Evolutionary conservation across 129 eudicot genomes (phyloP).

Genomic region (Flaveria robusta): DNA sequence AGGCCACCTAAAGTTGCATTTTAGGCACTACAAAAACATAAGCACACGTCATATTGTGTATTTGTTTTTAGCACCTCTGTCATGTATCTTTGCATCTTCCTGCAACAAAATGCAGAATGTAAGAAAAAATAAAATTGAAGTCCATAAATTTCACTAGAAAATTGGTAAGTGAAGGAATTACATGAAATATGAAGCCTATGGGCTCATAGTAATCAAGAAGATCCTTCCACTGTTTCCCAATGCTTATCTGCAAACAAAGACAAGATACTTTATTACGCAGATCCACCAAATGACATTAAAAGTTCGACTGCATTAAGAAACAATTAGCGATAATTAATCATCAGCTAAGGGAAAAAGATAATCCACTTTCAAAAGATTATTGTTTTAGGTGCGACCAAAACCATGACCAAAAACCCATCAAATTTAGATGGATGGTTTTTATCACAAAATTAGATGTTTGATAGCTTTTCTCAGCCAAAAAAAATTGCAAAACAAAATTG

Average conservation of each 20-base stretch:
- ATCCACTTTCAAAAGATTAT: not conserved
- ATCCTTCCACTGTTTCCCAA: constrained; percentile 89
- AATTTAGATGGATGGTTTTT: not conserved
- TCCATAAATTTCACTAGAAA: not conserved
- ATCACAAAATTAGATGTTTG: not conserved
- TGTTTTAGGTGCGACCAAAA: not conserved
- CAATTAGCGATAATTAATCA: not conserved
- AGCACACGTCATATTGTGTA: constrained; percentile 52
- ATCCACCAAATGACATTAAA: not conserved
- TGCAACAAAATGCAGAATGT: constrained; percentile 30
- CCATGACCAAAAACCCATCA: not conserved
- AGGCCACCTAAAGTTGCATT: not conserved
- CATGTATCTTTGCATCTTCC: constrained; percentile 70
- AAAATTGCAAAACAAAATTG: not conserved
- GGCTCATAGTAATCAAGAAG: constrained; percentile 58
- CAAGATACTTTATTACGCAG: constrained; percentile 11
- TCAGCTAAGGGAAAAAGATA: not conserved
- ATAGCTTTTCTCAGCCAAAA: not conserved
- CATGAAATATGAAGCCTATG: constrained; percentile 83
- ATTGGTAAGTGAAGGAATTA: constrained; percentile 18
- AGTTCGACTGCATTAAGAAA: not conserved
- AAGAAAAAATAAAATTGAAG: not conserved
- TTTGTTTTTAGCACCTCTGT: constrained; percentile 61
- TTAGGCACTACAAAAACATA: constrained; percentile 27
- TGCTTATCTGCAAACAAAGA: constrained; percentile 56